Base-by-base conservation (phyloP, 1,284 basidiomycete species). In the Papiliotrema flavescens region DNA sequence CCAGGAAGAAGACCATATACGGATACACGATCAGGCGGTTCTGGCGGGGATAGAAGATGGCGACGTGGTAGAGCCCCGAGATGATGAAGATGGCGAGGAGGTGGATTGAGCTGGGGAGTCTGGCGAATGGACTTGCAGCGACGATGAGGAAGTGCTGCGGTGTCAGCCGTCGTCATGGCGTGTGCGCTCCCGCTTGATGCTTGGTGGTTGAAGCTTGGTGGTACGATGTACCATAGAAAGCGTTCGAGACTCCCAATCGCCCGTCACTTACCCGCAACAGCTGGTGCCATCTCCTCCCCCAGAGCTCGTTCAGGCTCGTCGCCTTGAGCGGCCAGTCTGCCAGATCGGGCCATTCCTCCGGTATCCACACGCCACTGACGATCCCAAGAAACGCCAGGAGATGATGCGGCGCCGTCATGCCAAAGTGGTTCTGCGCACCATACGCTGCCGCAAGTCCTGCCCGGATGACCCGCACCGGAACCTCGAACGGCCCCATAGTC, bases 51-150 rank as follows among this genome's bases (percentile, higher is more conserved):
- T 53, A 48, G 34, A 48, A 53, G 5, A 41, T 7, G 13, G 43
- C 46, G 26, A 53, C 19, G 37, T 53, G 52, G 22, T 41, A 46
- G 2, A 48, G 39, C 13, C 20, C 46, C 23, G 52, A 53, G 11
- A 36, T 22, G 52, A 41, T 7, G 43, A 53, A 53, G 24, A 48
- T 23, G 22, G 39, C 26, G 9, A 53, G 11, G 36, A 53, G 32
- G 26, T 53, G 32, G 2, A 53, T 15, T n/a, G 52, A 36, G 19
- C 32, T 13, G 9, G 44, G 22, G 45, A 48, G 22, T 13, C n/a
- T 40, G 11, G 7, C 43, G 11, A 53, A 42, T 6, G 52, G 35
- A n/a, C n/a, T n/a, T n/a, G n/a, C n/a, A n/a, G n/a, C n/a, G n/a
- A n/a, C n/a, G n/a, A n/a, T n/a, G n/a, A n/a, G n/a, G n/a, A n/a